These are phyloP conservation scores for Flaveria bidentis DNA, from an alignment of 129 eudicot genomes.

Conservation along the genomic window DNA sequence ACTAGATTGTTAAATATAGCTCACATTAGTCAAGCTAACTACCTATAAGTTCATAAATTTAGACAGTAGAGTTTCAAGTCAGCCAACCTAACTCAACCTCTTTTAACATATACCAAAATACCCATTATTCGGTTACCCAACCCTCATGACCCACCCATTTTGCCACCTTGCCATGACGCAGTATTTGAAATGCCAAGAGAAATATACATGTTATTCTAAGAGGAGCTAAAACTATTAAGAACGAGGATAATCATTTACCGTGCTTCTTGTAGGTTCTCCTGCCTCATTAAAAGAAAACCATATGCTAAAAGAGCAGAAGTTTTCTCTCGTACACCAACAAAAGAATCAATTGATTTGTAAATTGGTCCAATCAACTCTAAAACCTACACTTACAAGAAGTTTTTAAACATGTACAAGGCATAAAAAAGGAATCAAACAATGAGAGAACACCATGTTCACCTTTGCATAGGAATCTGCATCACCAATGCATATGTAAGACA, in stretches of 20 bases:
- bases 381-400: conserved; percentile 53
- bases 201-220: background rate
- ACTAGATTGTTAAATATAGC: background rate
- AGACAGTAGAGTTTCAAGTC: background rate
- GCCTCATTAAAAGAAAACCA: conserved; percentile 86
- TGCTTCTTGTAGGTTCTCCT: conserved; percentile 95
- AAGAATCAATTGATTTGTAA: conserved; percentile 67
- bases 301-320: conserved; percentile 77
- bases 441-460: conserved; percentile 43
- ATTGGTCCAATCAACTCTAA: conserved; percentile 90
- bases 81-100: background rate
- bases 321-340: conserved; percentile 91
- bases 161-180: background rate
- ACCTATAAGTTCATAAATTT: background rate
- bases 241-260: conserved; percentile 41
- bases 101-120: background rate
- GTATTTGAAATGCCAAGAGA: background rate
- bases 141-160: conserved; percentile 6
- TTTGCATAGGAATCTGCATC: conserved; percentile 91
- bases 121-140: background rate
- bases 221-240: background rate
- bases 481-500: conserved; percentile 85
- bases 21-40: background rate
- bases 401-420: background rate
- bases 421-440: conserved; percentile 2